phyloP scores from a whole-genome alignment of 2,329 filamentous ascomycete genomes.

The Coccinonectria pachysandricola region DNA sequence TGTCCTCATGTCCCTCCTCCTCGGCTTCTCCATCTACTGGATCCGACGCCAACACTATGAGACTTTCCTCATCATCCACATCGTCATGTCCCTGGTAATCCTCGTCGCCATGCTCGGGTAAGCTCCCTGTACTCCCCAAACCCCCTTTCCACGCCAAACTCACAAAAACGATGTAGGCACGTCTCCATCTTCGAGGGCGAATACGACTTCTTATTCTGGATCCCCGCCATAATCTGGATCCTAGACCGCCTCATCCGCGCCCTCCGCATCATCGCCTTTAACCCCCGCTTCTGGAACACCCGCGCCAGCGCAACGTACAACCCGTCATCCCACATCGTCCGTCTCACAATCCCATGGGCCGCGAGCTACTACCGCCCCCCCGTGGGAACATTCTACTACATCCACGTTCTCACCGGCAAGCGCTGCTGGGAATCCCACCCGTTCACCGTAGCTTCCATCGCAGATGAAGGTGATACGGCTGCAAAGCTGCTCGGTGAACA shows the following conservation, averaged over 20 bases:
- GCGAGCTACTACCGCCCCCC: slow-evolving; percentile 23
- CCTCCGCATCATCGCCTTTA: slow-evolving; percentile 31
- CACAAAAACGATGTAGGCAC: slow-evolving; percentile 24
- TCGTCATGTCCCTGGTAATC: slow-evolving; percentile 38
- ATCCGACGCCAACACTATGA: slow-evolving; percentile 44
- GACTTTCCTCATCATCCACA: slow-evolving; percentile 38
- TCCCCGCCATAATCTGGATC: slow-evolving; percentile 38
- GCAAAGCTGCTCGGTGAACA: slow-evolving; percentile 21
- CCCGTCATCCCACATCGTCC: slow-evolving; percentile 30
- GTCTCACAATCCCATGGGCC: slow-evolving; percentile 27
- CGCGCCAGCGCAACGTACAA: slow-evolving; percentile 26
- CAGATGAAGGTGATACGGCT: slow-evolving; percentile 5
- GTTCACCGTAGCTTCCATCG: slow-evolving; percentile 32
- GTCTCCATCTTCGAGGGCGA: slow-evolving; percentile 41
- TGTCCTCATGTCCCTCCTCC: slow-evolving; percentile 33
- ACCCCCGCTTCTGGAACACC: slow-evolving; percentile 27
- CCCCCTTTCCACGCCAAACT: fast-evolving
- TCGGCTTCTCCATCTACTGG: slow-evolving; percentile 39
- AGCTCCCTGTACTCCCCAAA: slow-evolving; percentile 8
- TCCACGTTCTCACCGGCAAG: slow-evolving; percentile 30
- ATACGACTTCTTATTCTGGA: slow-evolving; percentile 40
- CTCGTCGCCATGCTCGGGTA: slow-evolving; percentile 42
- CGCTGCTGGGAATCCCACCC: slow-evolving; percentile 40
- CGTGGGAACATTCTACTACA: slow-evolving; percentile 35
- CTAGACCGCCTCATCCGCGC: slow-evolving; percentile 37